phyloP scores from a whole-genome alignment of 148 eudicot species.

The Persicaria maculosa region DNA sequence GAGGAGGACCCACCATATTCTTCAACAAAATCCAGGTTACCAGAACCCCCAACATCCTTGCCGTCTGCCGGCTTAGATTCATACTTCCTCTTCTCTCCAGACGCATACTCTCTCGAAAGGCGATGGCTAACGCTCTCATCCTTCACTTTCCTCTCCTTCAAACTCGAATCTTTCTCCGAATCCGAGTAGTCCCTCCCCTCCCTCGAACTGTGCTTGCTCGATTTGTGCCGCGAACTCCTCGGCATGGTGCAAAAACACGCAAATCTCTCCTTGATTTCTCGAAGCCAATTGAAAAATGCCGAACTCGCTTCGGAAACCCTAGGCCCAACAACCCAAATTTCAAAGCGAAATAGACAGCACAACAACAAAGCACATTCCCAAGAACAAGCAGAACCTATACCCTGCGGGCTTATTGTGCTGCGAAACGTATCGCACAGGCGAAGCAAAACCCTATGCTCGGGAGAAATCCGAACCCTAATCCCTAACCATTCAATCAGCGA shows the following conservation, averaged over 20 bases:
- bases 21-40: conserved; percentile 38
- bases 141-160: conserved; percentile 49
- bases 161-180: conserved; percentile 58
- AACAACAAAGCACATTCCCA: conserved; percentile 21
- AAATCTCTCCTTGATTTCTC: conserved; percentile 2
- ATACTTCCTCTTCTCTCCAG: conserved; percentile 65
- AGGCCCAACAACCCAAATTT: conserved; percentile 10
- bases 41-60: conserved; percentile 33
- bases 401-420: neutral
- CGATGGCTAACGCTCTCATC: conserved; percentile 45
- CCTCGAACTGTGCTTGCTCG: conserved; percentile 69
- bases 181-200: conserved; percentile 62
- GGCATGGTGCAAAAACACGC: conserved; percentile 39
- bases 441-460: neutral
- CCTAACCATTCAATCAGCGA: conserved; percentile 4
- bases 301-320: conserved; percentile 18
- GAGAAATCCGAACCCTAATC: neutral
- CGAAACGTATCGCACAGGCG: neutral
- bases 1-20: conserved; percentile 41
- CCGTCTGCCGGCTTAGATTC: conserved; percentile 30
- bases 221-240: conserved; percentile 87
- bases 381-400: conserved; percentile 4
- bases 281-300: neutral
- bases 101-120: conserved; percentile 42
- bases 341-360: neutral